phyloP scores from a whole-genome alignment of 495 filamentous ascomycete species.

The Trichocladium antarcticum region DNA sequence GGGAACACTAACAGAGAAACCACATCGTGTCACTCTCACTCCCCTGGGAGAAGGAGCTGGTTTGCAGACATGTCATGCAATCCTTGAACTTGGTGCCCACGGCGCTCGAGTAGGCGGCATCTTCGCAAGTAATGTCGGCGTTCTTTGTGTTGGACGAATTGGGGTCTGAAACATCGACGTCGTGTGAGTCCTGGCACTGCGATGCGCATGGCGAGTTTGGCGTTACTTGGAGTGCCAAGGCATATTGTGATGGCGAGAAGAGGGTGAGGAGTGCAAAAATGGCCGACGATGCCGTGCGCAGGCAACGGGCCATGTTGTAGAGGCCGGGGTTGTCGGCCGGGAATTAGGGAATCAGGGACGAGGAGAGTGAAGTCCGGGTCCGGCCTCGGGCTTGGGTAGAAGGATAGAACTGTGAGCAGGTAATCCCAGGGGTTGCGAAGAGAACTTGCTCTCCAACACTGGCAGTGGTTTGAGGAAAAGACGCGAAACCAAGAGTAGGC shows the following conservation, averaged over 20 bases:
- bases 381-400: not conserved
- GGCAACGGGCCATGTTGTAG: conserved; percentile 14
- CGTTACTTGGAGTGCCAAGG: conserved; percentile 36
- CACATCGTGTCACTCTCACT: conserved; percentile 39
- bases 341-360: not conserved
- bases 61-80: conserved; percentile 43
- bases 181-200: conserved; percentile 32
- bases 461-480: too few relatives aligned
- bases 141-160: conserved; percentile 35
- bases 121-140: conserved; percentile 38
- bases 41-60: conserved; percentile 35
- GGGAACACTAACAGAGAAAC: conserved; percentile 39
- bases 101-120: conserved; percentile 27
- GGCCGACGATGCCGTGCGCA: conserved; percentile 3
- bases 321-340: not conserved
- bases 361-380: not conserved
- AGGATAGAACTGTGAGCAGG: too few relatives aligned
- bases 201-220: conserved; percentile 43
- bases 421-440: too few relatives aligned
- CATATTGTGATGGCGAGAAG: conserved; percentile 16
- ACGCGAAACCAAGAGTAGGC: not conserved
- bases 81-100: conserved; percentile 36
- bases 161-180: conserved; percentile 33
- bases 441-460: too few relatives aligned
- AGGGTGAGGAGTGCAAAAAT: conserved; percentile 16